phyloP scores from a whole-genome alignment of 1,139 yeast genomes.

The Lodderomyces jiufengensis region DNA sequence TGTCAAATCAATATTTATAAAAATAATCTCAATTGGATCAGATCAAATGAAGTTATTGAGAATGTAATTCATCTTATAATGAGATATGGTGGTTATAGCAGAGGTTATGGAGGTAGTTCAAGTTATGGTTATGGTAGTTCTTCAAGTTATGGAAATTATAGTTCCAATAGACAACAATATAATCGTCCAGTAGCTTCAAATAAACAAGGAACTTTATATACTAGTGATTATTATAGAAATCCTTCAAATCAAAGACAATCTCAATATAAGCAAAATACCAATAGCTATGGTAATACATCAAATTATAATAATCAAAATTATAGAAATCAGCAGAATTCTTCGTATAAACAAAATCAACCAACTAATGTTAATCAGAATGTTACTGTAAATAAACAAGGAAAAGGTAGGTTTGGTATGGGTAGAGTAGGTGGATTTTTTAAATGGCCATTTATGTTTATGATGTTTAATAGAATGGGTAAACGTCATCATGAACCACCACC shows the following conservation, averaged over 20 bases:
- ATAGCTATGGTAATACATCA: neutral
- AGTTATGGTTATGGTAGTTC: constrained; percentile 1
- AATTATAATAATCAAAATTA: neutral
- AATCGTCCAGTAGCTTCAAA: neutral
- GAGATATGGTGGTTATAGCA: constrained; percentile 4
- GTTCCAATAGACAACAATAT: neutral
- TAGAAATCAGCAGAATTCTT: too few species aligned
- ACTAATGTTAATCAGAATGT: constrained; percentile 5
- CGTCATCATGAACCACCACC: constrained; percentile 6
- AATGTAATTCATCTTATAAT: too few species aligned
- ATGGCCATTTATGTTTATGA: constrained; percentile 14
- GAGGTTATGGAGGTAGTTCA: constrained; percentile 2
- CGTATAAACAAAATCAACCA: neutral
- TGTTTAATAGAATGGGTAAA: constrained; percentile 10
- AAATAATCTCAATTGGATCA: too few species aligned
- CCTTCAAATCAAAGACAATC: neutral
- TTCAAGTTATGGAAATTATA: constrained; percentile 1
- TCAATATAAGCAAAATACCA: neutral
- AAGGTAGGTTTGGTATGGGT: constrained; percentile 5
- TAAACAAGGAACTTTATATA: neutral
- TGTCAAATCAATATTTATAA: too few species aligned
- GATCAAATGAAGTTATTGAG: too few species aligned
- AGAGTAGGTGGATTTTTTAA: constrained; percentile 9
- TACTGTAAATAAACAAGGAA: constrained; percentile 9
- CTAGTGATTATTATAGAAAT: too few species aligned